phyloP scores from a whole-genome alignment of 768 basidiomycete species.

The Macrolepiota dolichaula region DNA sequence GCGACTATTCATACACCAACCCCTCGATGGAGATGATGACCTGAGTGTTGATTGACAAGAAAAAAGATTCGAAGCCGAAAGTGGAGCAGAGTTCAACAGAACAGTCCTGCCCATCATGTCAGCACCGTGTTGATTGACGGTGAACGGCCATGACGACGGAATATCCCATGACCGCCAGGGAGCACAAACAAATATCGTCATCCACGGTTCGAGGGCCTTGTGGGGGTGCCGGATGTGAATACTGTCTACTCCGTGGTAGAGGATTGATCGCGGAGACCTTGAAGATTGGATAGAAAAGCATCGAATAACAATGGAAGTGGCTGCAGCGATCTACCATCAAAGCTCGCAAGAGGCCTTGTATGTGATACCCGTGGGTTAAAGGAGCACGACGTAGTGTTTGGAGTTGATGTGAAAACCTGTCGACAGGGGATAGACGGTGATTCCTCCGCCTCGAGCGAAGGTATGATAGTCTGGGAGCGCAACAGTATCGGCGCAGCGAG shows the following conservation, averaged over 20 bases:
- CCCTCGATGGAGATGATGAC: neutral
- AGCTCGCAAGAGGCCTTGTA: neutral
- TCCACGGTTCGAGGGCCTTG: neutral
- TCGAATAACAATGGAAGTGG: constrained; percentile 33
- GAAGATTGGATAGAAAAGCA: constrained; percentile 18
- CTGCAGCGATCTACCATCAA: constrained; percentile 14
- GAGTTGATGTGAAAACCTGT: too few relatives aligned
- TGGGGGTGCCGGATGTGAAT: neutral
- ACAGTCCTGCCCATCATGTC: neutral
- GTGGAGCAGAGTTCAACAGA: neutral
- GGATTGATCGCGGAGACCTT: neutral
- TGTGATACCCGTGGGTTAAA: neutral
- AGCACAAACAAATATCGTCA: neutral
- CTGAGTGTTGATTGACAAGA: neutral
- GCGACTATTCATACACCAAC: neutral
- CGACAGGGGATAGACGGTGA: neutral
- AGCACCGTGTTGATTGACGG: neutral
- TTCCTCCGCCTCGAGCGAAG: neutral
- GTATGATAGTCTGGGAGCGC: neutral
- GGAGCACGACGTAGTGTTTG: neutral
- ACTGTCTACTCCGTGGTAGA: neutral
- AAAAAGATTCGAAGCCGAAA: neutral
- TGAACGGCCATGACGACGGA: neutral
- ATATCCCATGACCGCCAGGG: neutral
- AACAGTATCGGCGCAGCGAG: neutral